phyloP scores from a whole-genome alignment of 805 yeast genomes.

The Candida succiphila region DNA sequence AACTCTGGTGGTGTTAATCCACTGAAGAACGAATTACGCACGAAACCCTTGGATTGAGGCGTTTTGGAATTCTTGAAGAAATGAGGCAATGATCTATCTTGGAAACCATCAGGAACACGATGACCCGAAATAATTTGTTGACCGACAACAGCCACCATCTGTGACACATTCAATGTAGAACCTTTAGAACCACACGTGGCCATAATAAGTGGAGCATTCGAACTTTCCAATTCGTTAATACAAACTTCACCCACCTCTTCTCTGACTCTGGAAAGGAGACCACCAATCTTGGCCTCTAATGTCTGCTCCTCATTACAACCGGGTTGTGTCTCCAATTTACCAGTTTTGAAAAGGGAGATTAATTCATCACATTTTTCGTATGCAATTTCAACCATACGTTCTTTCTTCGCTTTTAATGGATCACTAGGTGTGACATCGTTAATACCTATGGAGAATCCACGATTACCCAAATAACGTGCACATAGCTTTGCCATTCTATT shows the following conservation, averaged over 20 bases:
- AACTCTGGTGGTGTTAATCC: constrained; percentile 97
- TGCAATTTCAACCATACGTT: constrained; percentile 81
- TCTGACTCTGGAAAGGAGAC: constrained; percentile 90
- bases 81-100: constrained; percentile 96
- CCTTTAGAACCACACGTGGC: constrained; percentile 99
- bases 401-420: constrained; percentile 68
- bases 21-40: constrained; percentile 86
- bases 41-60: constrained; percentile 97
- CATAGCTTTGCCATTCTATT: constrained; percentile 98
- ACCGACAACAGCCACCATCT: constrained; percentile 99
- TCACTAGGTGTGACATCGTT: constrained; percentile 92
- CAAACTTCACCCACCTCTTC: constrained; percentile 99
- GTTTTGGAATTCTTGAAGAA: constrained; percentile 92
- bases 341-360: constrained; percentile 66
- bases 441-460: constrained; percentile 97
- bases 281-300: constrained; percentile 94
- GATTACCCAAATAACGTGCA: constrained; percentile 87
- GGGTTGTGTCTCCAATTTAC: constrained; percentile 94
- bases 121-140: constrained; percentile 98
- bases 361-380: constrained; percentile 87
- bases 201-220: constrained; percentile 96
- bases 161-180: constrained; percentile 94
- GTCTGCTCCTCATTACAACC: constrained; percentile 99
- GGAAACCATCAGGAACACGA: constrained; percentile 99
- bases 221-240: constrained; percentile 78